Conservation (phyloP, 768 basidiomycete species). For the Lactarius sanguifluus region DNA sequence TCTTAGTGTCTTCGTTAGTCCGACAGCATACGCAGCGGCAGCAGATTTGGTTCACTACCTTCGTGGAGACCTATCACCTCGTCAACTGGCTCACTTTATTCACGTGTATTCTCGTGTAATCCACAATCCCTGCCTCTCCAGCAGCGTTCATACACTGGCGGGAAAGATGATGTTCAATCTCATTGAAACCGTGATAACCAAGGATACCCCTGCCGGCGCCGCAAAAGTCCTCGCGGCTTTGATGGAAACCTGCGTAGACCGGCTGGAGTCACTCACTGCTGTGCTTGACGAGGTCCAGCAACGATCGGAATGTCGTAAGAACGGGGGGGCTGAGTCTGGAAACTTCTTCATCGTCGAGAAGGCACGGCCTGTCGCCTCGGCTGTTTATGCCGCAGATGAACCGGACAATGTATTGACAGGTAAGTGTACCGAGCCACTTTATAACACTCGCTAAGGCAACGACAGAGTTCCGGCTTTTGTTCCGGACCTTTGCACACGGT, state of each 20-base stretch:
- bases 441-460: constrained; percentile 19
- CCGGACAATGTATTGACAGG: constrained; percentile 81
- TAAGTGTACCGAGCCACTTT: constrained; percentile 37
- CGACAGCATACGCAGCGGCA: constrained; percentile 80
- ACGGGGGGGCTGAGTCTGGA: constrained; percentile 40
- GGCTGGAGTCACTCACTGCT: constrained; percentile 75
- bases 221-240: constrained; percentile 68
- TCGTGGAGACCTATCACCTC: constrained; percentile 72
- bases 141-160: constrained; percentile 83
- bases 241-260: constrained; percentile 80
- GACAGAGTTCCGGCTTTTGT: constrained; percentile 80
- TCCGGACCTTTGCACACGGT: constrained; percentile 85
- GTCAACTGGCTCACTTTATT: constrained; percentile 75
- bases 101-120: constrained; percentile 85
- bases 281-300: constrained; percentile 58
- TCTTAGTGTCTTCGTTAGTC: constrained; percentile 42
- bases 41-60: constrained; percentile 94
- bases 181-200: constrained; percentile 75
- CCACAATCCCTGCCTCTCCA: constrained; percentile 81
- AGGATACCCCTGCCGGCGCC: constrained; percentile 70
- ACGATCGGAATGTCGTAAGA: constrained; percentile 47
- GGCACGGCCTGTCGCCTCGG: constrained; percentile 75
- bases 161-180: constrained; percentile 92
- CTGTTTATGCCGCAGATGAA: constrained; percentile 76
- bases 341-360: constrained; percentile 79